Conservation (phyloP, 345 rosid species). For the Heritiera littoralis region DNA sequence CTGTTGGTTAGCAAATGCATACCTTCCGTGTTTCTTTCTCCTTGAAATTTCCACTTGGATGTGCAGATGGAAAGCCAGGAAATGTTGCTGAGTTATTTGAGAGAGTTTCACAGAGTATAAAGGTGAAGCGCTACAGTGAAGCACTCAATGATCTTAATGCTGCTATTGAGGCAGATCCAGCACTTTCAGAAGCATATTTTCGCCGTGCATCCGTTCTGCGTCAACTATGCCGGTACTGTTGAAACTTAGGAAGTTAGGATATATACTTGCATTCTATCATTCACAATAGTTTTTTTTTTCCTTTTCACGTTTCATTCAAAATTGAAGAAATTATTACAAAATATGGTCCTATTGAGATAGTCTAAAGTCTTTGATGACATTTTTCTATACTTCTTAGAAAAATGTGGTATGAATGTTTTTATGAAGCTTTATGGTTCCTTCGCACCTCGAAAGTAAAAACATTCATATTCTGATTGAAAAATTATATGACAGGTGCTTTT, state of each 20-base stretch:
- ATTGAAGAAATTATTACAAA: neutral
- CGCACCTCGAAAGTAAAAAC: neutral
- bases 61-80: slow-evolving; percentile 62
- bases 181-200: slow-evolving; percentile 82
- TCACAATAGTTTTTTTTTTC: neutral
- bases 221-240: slow-evolving; percentile 79
- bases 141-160: slow-evolving; percentile 91
- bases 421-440: slow-evolving; percentile 1
- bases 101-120: slow-evolving; percentile 77
- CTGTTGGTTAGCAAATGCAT: neutral
- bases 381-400: neutral
- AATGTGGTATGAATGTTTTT: neutral
- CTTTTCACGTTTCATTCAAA: neutral
- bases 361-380: slow-evolving; percentile 3
- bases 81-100: slow-evolving; percentile 71
- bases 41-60: slow-evolving; percentile 12
- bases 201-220: slow-evolving; percentile 82
- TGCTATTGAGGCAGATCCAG: slow-evolving; percentile 89
- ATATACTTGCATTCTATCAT: neutral
- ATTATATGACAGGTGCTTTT: slow-evolving; percentile 37
- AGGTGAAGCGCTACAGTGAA: slow-evolving; percentile 76
- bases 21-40: neutral
- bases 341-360: neutral
- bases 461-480: slow-evolving; percentile 32
- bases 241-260: slow-evolving; percentile 15